Conservation (phyloP, 176 grass and related monocot species). For the Cocos nucifera region DNA sequence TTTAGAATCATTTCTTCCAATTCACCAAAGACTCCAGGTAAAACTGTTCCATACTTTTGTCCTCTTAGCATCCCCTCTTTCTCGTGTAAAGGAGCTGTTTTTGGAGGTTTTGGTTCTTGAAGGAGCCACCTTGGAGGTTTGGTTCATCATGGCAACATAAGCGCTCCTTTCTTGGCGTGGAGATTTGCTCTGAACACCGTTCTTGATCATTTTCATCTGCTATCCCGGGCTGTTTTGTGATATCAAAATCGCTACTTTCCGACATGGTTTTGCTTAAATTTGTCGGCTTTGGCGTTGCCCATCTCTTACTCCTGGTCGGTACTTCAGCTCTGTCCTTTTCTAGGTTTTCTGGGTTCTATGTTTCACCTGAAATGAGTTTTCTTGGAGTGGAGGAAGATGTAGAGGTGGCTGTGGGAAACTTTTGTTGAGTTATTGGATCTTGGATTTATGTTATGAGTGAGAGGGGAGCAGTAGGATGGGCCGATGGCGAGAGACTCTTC, state of each 20-base stretch:
- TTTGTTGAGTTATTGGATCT: constrained; percentile 30
- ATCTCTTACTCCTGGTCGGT: constrained; percentile 13
- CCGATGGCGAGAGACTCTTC: constrained; percentile 28
- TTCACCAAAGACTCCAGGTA: too few species aligned
- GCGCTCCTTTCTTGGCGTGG: too few species aligned
- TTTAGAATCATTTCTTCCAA: too few species aligned
- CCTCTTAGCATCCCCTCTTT: too few species aligned
- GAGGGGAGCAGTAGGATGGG: constrained; percentile 6
- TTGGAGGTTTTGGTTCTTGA: too few species aligned
- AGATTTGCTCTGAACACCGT: too few species aligned
- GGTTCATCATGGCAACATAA: too few species aligned
- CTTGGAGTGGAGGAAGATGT: constrained; percentile 6
- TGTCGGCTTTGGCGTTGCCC: constrained; percentile 18
- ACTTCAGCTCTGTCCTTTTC: constrained; percentile 14
- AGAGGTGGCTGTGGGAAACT: background rate
- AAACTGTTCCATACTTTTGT: too few species aligned
- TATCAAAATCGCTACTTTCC: background rate
- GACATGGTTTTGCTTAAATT: constrained; percentile 22
- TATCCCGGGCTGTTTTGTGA: background rate
- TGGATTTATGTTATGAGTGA: constrained; percentile 11
- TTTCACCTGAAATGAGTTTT: background rate
- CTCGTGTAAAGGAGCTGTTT: too few species aligned
- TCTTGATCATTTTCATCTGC: background rate
- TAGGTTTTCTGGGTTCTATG: background rate
- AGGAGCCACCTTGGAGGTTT: too few species aligned